These are phyloP conservation scores for Ramularia endophylla DNA, from an alignment of 2,329 filamentous ascomycete species.

Conservation along the genomic window DNA sequence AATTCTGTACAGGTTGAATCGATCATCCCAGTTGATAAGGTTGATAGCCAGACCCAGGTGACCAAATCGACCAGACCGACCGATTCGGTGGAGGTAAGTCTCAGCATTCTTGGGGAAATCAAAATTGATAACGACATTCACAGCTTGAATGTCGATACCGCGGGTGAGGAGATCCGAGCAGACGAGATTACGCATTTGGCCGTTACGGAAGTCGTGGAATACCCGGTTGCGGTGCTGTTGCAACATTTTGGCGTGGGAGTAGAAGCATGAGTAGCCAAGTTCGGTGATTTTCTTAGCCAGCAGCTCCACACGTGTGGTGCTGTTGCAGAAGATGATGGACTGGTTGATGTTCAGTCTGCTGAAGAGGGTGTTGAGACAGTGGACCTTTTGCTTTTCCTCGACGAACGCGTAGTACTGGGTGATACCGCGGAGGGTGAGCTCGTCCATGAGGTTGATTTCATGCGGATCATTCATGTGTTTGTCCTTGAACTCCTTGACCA, in stretches of 20 bases:
- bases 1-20: conserved; percentile 98
- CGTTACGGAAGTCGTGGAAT: conserved; percentile 98
- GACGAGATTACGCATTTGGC: conserved; percentile 94
- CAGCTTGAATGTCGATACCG: conserved; percentile 98
- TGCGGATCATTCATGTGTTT: conserved; percentile 96
- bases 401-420: conserved; percentile 99
- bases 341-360: conserved; percentile 99
- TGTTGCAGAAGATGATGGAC: conserved; percentile 99
- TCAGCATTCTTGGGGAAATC: conserved; percentile 99
- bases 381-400: conserved; percentile 98
- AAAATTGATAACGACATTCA: conserved; percentile 99
- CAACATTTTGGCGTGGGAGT: conserved; percentile 97
- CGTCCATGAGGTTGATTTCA: conserved; percentile 99
- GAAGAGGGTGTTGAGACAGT: conserved; percentile 97
- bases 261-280: conserved; percentile 98
- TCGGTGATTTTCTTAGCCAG: conserved; percentile 99
- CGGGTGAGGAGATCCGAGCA: conserved; percentile 96
- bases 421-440: conserved; percentile 94
- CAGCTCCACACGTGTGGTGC: conserved; percentile 94
- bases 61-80: conserved; percentile 93
- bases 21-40: conserved; percentile 98
- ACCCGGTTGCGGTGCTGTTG: conserved; percentile 96
- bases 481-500: conserved; percentile 96
- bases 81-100: conserved; percentile 97
- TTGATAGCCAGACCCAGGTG: conserved; percentile 98